Evolutionary conservation across 140 eudicot species (phyloP).

Genomic region (Cichorium intybus): DNA sequence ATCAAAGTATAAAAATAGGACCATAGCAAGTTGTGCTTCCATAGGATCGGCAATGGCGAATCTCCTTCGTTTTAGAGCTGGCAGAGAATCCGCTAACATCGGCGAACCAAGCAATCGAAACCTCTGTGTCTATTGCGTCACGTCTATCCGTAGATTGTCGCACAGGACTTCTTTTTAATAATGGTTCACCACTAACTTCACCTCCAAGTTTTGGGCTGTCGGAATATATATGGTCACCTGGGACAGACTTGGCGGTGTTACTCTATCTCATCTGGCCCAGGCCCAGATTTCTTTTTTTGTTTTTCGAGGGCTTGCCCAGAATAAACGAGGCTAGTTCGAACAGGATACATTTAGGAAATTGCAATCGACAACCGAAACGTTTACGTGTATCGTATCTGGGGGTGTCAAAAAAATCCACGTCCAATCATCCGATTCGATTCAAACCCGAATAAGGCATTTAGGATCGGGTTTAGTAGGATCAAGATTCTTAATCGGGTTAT

Average conservation of each 20-base stretch:
- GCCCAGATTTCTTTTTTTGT: not conserved
- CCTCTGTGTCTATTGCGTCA: conserved; percentile 10
- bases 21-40: conserved; percentile 53
- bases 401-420: no score
- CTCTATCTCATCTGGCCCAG: not conserved
- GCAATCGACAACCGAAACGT: no score
- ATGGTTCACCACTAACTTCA: not conserved
- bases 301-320: no score
- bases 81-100: conserved; percentile 57
- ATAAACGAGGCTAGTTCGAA: no score
- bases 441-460: no score
- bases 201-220: not conserved
- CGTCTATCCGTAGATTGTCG: conserved; percentile 7
- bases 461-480: no score
- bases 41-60: conserved; percentile 43
- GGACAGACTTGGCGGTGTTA: not conserved
- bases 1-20: conserved; percentile 3
- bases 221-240: no score
- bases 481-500: no score
- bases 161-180: conserved; percentile 1
- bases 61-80: conserved; percentile 54
- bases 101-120: conserved; percentile 25
- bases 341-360: no score
- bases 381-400: no score
- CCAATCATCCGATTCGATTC: no score